phyloP scores from a whole-genome alignment of 306 rosid species.

The Vigna radiata region DNA sequence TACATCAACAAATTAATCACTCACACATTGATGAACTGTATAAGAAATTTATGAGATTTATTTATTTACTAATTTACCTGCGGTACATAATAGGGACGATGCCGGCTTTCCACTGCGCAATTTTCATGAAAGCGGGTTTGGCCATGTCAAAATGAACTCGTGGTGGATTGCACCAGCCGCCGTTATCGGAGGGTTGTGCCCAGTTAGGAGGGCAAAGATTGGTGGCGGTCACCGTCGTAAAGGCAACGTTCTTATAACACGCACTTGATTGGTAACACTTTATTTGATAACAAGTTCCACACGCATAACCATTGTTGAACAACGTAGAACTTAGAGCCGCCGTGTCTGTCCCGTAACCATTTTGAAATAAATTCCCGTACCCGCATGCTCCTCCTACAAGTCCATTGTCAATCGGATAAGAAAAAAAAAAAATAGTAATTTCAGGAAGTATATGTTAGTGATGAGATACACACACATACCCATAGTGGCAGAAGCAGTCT shows the following conservation, averaged over 20 bases:
- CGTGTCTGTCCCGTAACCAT: constrained; percentile 84
- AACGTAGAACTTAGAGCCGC: constrained; percentile 79
- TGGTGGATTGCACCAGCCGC: constrained; percentile 99
- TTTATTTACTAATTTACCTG: constrained; percentile 51
- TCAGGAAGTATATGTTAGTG: too few species aligned
- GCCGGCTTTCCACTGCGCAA: constrained; percentile 82
- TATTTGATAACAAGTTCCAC: constrained; percentile 82
- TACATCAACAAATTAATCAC: not conserved
- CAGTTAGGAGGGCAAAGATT: constrained; percentile 93
- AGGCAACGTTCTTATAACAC: constrained; percentile 52
- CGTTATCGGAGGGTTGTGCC: constrained; percentile 68
- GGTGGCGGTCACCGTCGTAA: constrained; percentile 83
- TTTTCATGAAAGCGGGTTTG: constrained; percentile 91
- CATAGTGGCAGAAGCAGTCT: constrained; percentile 83
- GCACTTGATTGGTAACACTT: constrained; percentile 68
- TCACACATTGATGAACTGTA: too few species aligned
- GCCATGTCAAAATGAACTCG: constrained; percentile 88
- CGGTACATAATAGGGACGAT: constrained; percentile 79
- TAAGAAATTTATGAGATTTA: not conserved
- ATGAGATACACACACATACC: constrained; percentile 51
- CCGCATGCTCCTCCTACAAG: constrained; percentile 88
- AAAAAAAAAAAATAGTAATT: too few species aligned
- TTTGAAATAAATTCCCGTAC: constrained; percentile 76
- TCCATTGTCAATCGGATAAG: not conserved
- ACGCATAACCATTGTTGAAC: constrained; percentile 85